Evolutionary conservation across 225 moss, liverwort and hornwort genomes (phyloP).

Genomic region (Thuidium tamariscinum): DNA sequence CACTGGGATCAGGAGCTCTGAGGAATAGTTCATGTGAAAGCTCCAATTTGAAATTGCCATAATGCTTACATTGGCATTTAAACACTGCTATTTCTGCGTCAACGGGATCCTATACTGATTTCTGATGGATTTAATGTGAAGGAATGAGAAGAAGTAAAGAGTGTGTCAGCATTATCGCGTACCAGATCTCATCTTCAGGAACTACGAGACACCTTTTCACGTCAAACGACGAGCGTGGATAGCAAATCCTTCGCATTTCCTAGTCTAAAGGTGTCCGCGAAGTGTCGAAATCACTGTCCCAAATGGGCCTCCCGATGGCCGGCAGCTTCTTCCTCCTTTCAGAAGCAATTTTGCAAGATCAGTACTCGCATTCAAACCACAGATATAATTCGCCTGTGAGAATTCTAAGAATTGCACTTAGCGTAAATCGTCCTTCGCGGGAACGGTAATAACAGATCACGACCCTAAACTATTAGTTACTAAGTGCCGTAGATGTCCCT

Average conservation of each 20-base stretch:
- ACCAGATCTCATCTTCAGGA: conserved; percentile 50
- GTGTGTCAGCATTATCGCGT: background rate
- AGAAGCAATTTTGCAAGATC: conserved; percentile 4
- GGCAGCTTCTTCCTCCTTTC: conserved; percentile 20
- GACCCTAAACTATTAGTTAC: background rate
- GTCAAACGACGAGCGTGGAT: conserved; percentile 21
- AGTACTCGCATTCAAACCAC: conserved; percentile 1
- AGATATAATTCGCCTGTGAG: background rate
- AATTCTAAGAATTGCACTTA: background rate
- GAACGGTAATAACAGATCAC: background rate
- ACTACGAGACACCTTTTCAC: conserved; percentile 18
- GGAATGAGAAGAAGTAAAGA: background rate
- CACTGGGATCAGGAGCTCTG: background rate
- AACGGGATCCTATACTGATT: background rate
- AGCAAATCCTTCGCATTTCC: conserved; percentile 43
- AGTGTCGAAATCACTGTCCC: conserved; percentile 9
- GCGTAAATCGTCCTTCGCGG: background rate
- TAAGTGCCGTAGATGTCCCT: background rate
- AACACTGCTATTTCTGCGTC: background rate
- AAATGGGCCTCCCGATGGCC: background rate
- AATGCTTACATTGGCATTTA: background rate
- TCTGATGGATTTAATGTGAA: background rate
- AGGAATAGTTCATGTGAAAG: background rate
- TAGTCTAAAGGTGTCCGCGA: background rate
- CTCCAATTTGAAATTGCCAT: background rate